phyloP scores from a whole-genome alignment of 306 rosid species.

The Geum urbanum region DNA sequence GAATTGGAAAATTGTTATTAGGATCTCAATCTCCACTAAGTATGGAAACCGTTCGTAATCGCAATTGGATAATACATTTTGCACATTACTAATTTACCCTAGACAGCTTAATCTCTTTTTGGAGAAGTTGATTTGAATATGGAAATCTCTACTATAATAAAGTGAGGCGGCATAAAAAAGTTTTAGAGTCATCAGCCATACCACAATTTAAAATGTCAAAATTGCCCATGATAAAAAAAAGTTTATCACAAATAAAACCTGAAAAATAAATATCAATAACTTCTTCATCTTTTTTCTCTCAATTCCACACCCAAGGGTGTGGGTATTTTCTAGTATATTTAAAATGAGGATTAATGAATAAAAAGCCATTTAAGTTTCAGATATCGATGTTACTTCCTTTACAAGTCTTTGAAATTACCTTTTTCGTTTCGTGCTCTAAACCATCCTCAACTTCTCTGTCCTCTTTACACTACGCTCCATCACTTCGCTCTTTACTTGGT shows the following conservation, averaged over 20 bases:
- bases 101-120: not conserved
- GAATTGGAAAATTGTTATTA: not conserved
- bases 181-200: no score
- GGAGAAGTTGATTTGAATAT: not conserved
- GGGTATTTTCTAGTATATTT: no score
- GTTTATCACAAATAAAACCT: no score
- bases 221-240: no score
- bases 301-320: no score
- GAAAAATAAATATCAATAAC: no score
- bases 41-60: not conserved
- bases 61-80: not conserved
- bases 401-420: not conserved
- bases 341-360: not conserved
- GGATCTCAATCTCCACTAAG: not conserved
- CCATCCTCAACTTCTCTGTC: constrained; percentile 7
- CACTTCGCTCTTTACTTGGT: not conserved
- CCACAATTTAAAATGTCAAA: no score
- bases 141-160: no score
- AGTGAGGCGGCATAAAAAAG: no score
- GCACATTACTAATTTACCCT: not conserved
- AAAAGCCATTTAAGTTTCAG: not conserved
- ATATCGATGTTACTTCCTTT: constrained; percentile 12
- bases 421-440: not conserved
- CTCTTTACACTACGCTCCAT: not conserved
- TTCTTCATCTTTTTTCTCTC: no score